Evolutionary conservation across 108 stramenopile genomes (phyloP), one percentile per base, ranked within the genome.

Genomic region (Chaetoceros tenuissimus): DNA sequence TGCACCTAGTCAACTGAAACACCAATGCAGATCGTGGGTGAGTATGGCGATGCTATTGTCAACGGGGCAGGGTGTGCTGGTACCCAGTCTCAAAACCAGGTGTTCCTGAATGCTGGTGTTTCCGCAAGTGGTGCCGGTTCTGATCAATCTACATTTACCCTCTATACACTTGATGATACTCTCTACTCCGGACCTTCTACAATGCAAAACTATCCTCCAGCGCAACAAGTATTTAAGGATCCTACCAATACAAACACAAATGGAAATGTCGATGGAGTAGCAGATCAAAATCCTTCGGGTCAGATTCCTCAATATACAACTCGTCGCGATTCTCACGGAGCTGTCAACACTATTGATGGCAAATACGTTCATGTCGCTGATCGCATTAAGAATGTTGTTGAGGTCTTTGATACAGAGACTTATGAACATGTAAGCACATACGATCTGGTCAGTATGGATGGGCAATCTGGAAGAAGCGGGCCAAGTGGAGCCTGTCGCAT

Each of bases 301-400:
- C 71, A 72, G 51, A 30, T 63, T 28, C 71, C 71, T 5, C 34
- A 55, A 21, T 7, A 21, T 2, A 51, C 55, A 5, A 72, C 66
- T 25, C 71, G 71, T 22, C 71, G 71, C 28, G 66, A 72, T 58
- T 54, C 71, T 5, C 71, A 72, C 46, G 66, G 62, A 46, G 25
- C 45, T 0, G 28, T 19, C 17, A 27, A 0, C 0, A 67, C 66
- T 3, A 17, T 26, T 21, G 52, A 72, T 45, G 45, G 57, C 22
- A 66, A 66, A 34, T 72, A 63, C 55, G 2, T 72, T 27, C 67
- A 72, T 22, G 55, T 63, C 17, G 46, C 49, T 16, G 71, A 72
- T 49, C 66, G 71, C 16, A 51, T 72, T 46, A 66, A 72, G 45
- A 57, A 67, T 40, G 48, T 72, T 24, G 21, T 62, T 22, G 71